Conservation (phyloP, 768 basidiomycete genomes). For the Hygrocybe coccinea region DNA sequence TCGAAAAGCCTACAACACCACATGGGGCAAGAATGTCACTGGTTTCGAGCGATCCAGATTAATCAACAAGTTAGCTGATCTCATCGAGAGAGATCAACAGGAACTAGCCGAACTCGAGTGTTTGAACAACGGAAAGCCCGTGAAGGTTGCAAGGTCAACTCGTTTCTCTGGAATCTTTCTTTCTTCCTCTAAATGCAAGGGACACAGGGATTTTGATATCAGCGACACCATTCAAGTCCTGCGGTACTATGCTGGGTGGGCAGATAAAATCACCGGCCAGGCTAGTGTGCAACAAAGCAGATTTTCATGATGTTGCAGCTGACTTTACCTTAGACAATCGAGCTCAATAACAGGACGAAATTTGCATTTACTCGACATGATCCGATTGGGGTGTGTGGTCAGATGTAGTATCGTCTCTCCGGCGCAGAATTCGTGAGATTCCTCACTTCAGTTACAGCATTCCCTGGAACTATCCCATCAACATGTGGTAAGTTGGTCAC, state of each 20-base stretch:
- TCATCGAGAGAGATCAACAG: constrained; percentile 81
- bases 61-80: constrained; percentile 80
- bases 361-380: constrained; percentile 83
- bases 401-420: constrained; percentile 53
- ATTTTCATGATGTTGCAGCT: neutral
- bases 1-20: constrained; percentile 73
- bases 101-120: constrained; percentile 79
- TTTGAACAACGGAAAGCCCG: constrained; percentile 90
- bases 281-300: constrained; percentile 35
- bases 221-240: constrained; percentile 73
- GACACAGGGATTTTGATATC: constrained; percentile 69
- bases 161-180: too few species aligned
- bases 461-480: constrained; percentile 92
- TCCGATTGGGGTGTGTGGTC: constrained; percentile 91
- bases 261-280: constrained; percentile 90
- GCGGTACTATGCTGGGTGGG: constrained; percentile 93
- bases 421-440: neutral
- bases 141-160: constrained; percentile 49
- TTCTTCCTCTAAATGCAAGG: too few species aligned
- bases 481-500: constrained; percentile 57
- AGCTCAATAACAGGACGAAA: constrained; percentile 75
- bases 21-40: constrained; percentile 90
- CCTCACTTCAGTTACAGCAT: constrained; percentile 44
- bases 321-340: constrained; percentile 53
- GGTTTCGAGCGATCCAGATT: constrained; percentile 76